A percentile compares a stretch with the other conserved stretches of the same genome.
Conservation (phyloP, 129 eudicot genomes). For the Kitagawia praeruptora region DNA sequence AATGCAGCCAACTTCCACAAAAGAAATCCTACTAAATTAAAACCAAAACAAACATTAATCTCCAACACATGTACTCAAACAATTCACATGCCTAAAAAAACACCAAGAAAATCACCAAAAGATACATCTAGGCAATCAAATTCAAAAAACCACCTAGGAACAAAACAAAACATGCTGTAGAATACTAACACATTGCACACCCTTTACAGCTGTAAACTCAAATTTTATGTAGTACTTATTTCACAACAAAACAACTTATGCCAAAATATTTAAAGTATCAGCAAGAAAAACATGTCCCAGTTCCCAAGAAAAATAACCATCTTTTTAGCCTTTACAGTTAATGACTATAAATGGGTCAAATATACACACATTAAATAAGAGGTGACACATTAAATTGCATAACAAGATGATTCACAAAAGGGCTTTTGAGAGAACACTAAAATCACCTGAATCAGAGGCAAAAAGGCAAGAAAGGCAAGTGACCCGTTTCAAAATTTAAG, state of each 20-base stretch:
- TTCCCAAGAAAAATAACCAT: not conserved
- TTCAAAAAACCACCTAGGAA: not conserved
- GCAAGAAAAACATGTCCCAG: not conserved
- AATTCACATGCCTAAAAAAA: slow-evolving; percentile 50
- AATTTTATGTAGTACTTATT: not conserved
- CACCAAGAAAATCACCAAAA: not conserved
- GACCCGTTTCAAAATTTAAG: slow-evolving; percentile 60
- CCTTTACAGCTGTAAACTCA: not conserved
- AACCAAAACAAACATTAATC: slow-evolving; percentile 16
- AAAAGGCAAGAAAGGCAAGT: slow-evolving; percentile 30
- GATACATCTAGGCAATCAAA: not conserved
- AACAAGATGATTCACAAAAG: slow-evolving; percentile 1
- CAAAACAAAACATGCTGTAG: slow-evolving; percentile 1
- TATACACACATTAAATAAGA: not conserved
- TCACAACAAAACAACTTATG: not conserved
- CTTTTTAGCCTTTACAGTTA: not conserved
- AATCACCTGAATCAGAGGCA: slow-evolving; percentile 76
- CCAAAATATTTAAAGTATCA: not conserved
- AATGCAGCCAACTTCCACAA: slow-evolving; percentile 31
- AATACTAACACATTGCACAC: not conserved
- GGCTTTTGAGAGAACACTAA: slow-evolving; percentile 12
- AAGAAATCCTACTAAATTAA: not conserved
- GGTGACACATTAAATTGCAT: not conserved
- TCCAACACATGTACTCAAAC: slow-evolving; percentile 18
- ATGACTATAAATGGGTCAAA: not conserved